A percentile compares a stretch with the other conserved stretches of the same genome.
Conservation (phyloP, 345 rosid species). For the Excoecaria agallocha region DNA sequence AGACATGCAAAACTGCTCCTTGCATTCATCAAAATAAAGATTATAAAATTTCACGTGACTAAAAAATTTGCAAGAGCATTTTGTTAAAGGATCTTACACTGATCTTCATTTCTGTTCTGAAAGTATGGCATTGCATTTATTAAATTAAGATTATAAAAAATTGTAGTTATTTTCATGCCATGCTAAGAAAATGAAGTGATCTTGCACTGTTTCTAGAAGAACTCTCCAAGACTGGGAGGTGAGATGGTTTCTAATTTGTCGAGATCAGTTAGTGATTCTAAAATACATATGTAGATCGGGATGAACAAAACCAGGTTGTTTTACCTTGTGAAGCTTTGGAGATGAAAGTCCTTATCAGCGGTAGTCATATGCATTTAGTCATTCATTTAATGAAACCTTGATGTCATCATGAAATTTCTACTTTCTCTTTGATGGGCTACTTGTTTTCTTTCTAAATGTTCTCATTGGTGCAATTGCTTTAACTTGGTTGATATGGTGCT, state of each 20-base stretch:
- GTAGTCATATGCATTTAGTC: not conserved
- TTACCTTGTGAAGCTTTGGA: not conserved
- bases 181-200: not conserved
- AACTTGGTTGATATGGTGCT: not conserved
- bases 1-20: not conserved
- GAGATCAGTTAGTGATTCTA: not conserved
- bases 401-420: not conserved
- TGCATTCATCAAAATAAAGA: not conserved
- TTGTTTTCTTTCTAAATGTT: constrained; percentile 3
- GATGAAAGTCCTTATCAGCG: not conserved
- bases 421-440: constrained; percentile 3
- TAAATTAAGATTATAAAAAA: no score
- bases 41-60: not conserved
- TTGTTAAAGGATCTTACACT: no score
- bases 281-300: not conserved
- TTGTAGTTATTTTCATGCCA: not conserved
- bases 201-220: not conserved
- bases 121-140: no score
- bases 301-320: not conserved
- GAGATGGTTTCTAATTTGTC: not conserved
- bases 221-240: not conserved
- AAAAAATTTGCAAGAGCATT: not conserved
- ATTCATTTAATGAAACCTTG: not conserved
- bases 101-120: no score
- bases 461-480: not conserved